Evolutionary conservation across 441 rosid species (phyloP), one percentile per base, ranked within the genome.

Genomic region (Erysimum cheiri): DNA sequence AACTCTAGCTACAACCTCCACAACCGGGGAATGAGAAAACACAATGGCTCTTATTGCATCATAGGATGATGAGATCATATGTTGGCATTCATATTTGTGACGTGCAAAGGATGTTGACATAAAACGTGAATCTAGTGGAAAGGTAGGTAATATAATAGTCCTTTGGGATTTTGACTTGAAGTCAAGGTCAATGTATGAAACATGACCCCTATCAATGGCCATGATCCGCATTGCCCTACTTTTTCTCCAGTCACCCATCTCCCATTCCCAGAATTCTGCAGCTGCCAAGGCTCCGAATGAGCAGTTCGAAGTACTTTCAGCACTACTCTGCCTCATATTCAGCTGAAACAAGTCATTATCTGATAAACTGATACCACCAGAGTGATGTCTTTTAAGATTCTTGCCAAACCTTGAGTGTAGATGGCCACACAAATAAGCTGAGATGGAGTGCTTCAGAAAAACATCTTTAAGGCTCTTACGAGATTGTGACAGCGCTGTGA

Each of bases 211-310:
- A 80, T 94, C 99, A 75, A 92, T 78, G 75, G 94, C 97, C 81
- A 88, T 41, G 71, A 94, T 84, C 50, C 97, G 82, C 90, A 92
- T 77, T 59, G 88, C 88, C 71, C 92, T 85, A 79, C 84, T 88
- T 65, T 84, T 86, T 78, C 92, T 88, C 99, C 99, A 94, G 76
- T 94, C 99, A 80, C 93, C 97, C 96, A 90, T 90, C 84, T 92
- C 98, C 99, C 99, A 92, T 67, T 94, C 99, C 98, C 99, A 94
- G 70, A 94, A 94, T 44, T 92, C 97, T 47, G 85, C 66, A 43
- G 60, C 52, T 5, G 81, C 77, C 15, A 77, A 60, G 29, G 86
- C 91, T 77, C 83, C 87, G 66, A 73, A 81, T 5, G 98, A 85
- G 68, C 98, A 90, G 72, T 92, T 88, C 46, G 64, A 57, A 69